Conservation (phyloP, 176 grass and related monocot species). For the Avena atlantica region DNA sequence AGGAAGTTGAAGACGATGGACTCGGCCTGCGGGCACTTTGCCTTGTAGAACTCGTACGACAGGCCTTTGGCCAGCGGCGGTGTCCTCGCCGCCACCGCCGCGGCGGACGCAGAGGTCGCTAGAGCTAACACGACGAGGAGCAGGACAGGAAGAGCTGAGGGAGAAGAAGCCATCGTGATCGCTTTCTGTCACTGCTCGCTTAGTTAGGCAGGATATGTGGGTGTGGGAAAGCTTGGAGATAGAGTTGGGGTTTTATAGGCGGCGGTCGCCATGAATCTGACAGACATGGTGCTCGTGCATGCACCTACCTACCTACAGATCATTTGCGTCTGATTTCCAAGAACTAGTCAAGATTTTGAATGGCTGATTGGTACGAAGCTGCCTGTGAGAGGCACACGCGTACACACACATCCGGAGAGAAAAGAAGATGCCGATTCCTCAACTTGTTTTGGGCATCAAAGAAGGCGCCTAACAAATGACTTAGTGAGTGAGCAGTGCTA, state of each 20-base stretch:
- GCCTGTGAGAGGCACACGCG: background rate
- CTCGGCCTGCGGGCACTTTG: constrained; percentile 60
- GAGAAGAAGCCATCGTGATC: background rate
- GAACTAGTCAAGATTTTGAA: background rate
- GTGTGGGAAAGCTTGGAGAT: background rate
- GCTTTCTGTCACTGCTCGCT: background rate
- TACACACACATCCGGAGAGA: background rate
- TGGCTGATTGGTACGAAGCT: background rate
- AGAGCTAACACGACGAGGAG: background rate
- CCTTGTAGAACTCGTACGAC: constrained; percentile 63
- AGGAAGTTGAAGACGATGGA: constrained; percentile 46
- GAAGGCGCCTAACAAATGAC: background rate
- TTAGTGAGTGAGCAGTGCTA: background rate
- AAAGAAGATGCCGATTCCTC: background rate
- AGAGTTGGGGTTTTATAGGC: background rate
- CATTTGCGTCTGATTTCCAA: background rate
- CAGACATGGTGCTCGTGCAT: background rate
- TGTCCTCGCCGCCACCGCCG: background rate
- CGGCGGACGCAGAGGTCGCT: background rate
- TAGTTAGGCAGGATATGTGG: background rate
- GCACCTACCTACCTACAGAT: background rate
- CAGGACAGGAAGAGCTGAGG: background rate
- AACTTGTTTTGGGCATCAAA: background rate
- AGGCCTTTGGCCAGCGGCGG: constrained; percentile 57
- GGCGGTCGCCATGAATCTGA: background rate